phyloP scores from a whole-genome alignment of 2,329 filamentous ascomycete species.

The Penicillium nordicum region DNA sequence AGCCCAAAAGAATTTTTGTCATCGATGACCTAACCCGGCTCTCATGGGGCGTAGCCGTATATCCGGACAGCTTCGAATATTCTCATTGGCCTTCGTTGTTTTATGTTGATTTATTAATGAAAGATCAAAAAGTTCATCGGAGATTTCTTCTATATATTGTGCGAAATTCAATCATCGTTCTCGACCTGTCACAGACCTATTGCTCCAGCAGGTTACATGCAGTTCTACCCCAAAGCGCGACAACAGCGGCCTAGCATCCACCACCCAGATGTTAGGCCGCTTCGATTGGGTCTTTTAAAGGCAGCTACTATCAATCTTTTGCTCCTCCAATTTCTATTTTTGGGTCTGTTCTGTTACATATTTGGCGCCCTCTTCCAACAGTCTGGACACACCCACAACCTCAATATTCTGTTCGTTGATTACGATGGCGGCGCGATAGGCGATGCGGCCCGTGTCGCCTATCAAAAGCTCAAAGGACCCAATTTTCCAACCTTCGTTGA shows the following conservation, averaged over 20 bases:
- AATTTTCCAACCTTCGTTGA: conserved; percentile 34
- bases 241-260: conserved; percentile 17
- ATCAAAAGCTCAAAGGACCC: conserved; percentile 25
- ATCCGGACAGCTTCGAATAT: neutral
- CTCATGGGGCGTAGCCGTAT: neutral
- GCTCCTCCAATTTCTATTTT: conserved; percentile 37
- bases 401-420: conserved; percentile 39
- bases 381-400: conserved; percentile 30
- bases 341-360: conserved; percentile 36
- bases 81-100: neutral
- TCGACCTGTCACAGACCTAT: neutral
- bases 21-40: neutral
- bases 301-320: conserved; percentile 29
- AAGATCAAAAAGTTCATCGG: neutral
- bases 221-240: conserved; percentile 21
- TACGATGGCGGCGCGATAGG: conserved; percentile 40
- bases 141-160: neutral
- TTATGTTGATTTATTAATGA: neutral
- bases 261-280: conserved; percentile 17
- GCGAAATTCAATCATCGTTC: neutral
- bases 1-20: neutral
- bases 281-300: conserved; percentile 18
- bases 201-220: neutral
- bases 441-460: conserved; percentile 31
- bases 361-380: conserved; percentile 40